Conservation (phyloP, 78 protist species). For the Dictyostelium citrinum region DNA sequence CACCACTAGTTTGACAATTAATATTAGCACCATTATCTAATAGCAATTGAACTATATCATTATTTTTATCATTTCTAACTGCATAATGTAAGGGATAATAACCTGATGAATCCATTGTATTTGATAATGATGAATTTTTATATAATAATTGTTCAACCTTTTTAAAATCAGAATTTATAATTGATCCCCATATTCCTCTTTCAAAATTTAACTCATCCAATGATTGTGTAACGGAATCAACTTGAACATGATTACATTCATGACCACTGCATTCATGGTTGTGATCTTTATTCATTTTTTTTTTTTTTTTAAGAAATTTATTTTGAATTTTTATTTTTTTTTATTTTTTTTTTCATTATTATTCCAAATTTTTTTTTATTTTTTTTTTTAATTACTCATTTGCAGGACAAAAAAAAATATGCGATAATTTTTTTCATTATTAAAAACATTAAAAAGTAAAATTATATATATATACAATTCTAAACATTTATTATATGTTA, state of each 20-base stretch:
- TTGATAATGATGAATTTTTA: background rate
- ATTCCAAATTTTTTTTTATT: too few species aligned
- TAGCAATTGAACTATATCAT: background rate
- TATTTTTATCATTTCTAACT: constrained; percentile 1
- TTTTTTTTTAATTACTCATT: too few species aligned
- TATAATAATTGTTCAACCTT: background rate
- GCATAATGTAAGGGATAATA: constrained; percentile 69
- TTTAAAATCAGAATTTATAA: background rate
- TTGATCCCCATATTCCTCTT: constrained; percentile 60
- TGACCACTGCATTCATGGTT: background rate
- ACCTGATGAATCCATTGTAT: constrained; percentile 14
- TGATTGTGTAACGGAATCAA: constrained; percentile 9
- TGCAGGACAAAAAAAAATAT: too few species aligned
- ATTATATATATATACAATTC: too few species aligned
- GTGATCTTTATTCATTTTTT: background rate
- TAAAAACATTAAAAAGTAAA: too few species aligned
- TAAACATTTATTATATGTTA: too few species aligned
- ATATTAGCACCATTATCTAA: constrained; percentile 29
- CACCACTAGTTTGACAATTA: background rate
- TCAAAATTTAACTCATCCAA: constrained; percentile 53
- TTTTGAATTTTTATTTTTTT: too few species aligned
- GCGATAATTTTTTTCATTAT: background rate
- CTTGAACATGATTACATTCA: background rate
- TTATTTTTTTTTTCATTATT: too few species aligned
- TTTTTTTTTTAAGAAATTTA: too few species aligned